A percentile compares a stretch with the other conserved stretches of the same genome.
Evolutionary conservation across 78 protist genomes (phyloP).

Genomic region (Creolimax fragrantissima): DNA sequence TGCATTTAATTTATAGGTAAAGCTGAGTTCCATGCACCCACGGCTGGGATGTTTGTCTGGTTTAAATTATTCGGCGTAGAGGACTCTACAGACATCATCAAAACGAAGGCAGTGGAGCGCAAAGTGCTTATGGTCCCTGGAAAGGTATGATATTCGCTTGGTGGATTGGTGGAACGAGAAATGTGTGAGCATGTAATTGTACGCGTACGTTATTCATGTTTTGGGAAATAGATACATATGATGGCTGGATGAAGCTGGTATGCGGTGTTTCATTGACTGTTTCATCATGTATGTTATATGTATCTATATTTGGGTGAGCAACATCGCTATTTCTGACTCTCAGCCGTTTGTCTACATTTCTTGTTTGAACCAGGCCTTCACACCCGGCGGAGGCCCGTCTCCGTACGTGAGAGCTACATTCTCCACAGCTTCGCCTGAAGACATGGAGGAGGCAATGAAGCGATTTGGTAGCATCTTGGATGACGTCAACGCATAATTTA

Average conservation of each 20-base stretch:
- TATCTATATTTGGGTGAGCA: no score
- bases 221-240: no score
- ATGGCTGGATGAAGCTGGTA: no score
- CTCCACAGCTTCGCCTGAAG: conserved; percentile 22
- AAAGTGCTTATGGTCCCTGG: conserved; percentile 66
- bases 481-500: not conserved
- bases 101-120: conserved; percentile 41
- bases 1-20: not conserved
- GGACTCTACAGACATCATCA: conserved; percentile 51
- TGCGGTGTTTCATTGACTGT: not conserved
- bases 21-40: conserved; percentile 35
- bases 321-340: not conserved
- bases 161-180: no score
- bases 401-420: conserved; percentile 54
- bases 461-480: not conserved
- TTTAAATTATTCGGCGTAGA: conserved; percentile 27
- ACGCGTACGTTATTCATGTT: no score
- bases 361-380: conserved; percentile 45
- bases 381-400: conserved; percentile 19
- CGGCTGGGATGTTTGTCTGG: conserved; percentile 79
- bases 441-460: not conserved
- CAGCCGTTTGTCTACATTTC: not conserved
- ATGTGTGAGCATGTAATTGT: no score
- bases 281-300: not conserved
- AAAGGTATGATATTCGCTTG: not conserved